Base-by-base conservation (phyloP, 768 basidiomycete species). In the Leccinum longicurvipes region DNA sequence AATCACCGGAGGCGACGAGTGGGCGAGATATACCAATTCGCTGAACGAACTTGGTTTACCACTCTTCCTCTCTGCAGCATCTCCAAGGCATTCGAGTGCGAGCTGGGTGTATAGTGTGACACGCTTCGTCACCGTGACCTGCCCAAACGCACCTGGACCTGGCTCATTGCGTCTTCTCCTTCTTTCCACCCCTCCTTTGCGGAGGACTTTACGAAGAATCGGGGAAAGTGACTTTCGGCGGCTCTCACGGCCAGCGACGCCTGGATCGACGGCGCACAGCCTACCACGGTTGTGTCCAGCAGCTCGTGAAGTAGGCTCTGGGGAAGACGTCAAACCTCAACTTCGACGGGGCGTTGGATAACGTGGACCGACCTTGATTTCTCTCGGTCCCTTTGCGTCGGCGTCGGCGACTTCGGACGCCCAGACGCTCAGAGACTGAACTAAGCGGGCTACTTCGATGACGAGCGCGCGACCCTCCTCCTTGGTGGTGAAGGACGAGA, bases 161-260 rank as follows among this genome's bases (percentile, higher is more conserved):
- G 56, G 7, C 45, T 53, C 32, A 82, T 69, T 1, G 67, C 71
- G 25, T 63, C 58, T 45, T 77, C 73, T 11, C 78, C 82, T 1
- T 63, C 69, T 62, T 78, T 65, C 76, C 77, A 81, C 1, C 63
- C 72, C 12, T 67, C 52, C 42, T 62, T 53, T 14, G 69, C 55
- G 15, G 67, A 59, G 3, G 76, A 72, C 42, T 67, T 64, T 23
- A 76, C 53, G 1, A 76, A 74, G 27, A 79, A 68, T 15, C 79
- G 74, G 8, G 85, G 79, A 59, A 77, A 82, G 49, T 70, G 64
- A 9, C 52, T 28, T 60, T 77, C 74, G 44, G 84, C 79, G 7
- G 74, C 72, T 50, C 79, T 70, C 54, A 79, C 74, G 2, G 84
- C 79, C 3, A 83, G 66, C 10, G 65, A 74, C 2, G 75, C 72